A percentile compares a stretch with the other conserved stretches of the same genome.
phyloP scores from a whole-genome alignment of 352 stramenopile species.

The Pythium oligandrum region DNA sequence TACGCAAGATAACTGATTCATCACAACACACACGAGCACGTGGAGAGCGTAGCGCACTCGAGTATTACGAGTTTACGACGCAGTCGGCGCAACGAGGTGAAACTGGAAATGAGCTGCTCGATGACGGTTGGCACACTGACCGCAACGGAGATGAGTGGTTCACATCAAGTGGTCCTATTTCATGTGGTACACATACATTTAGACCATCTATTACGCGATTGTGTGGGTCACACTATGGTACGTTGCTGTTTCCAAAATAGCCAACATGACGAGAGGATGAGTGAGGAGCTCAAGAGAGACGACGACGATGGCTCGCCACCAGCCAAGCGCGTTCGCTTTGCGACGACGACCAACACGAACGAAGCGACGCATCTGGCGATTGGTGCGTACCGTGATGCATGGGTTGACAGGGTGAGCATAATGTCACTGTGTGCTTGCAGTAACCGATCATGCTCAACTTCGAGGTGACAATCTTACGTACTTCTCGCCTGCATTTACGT shows the following conservation, averaged over 20 bases:
- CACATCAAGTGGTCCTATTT: conserved; percentile 7
- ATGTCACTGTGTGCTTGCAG: conserved; percentile 19
- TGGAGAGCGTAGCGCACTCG: too few species aligned
- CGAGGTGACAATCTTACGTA: conserved; percentile 17
- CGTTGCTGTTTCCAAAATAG: too few species aligned
- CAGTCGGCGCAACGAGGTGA: too few species aligned
- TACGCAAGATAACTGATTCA: conserved; percentile 17
- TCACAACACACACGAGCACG: too few species aligned
- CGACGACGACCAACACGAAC: conserved; percentile 34
- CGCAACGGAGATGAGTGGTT: neutral
- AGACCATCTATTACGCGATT: neutral
- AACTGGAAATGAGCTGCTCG: too few species aligned
- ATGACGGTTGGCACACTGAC: too few species aligned
- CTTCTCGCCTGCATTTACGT: conserved; percentile 74
- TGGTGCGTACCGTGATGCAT: conserved; percentile 22
- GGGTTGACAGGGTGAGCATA: neutral
- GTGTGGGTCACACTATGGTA: too few species aligned
- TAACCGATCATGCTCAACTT: conserved; percentile 33
- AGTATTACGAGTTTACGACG: too few species aligned
- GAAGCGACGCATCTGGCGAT: conserved; percentile 54
- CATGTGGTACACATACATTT: conserved; percentile 2
- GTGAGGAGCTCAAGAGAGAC: too few species aligned
- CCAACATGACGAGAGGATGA: too few species aligned
- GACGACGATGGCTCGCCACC: neutral
- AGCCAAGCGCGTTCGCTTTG: conserved; percentile 68